phyloP scores from a whole-genome alignment of 805 yeast genomes.

The Candida khao-thaluensis region DNA sequence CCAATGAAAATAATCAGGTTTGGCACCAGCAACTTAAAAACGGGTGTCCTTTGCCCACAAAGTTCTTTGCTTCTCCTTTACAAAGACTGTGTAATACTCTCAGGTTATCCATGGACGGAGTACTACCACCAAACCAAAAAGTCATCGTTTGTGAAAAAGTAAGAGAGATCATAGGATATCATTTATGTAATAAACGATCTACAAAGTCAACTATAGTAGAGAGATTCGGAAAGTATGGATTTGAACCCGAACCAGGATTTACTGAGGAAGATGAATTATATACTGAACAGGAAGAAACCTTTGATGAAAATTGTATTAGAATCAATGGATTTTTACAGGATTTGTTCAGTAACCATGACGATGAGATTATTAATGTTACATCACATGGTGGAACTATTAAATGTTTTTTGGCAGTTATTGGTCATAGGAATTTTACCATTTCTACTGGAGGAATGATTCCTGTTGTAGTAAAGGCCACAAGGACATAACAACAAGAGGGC shows the following conservation, averaged over 20 bases:
- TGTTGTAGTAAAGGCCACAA: slow-evolving; percentile 48
- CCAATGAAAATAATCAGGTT: slow-evolving; percentile 44
- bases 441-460: slow-evolving; percentile 70
- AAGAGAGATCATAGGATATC: slow-evolving; percentile 62
- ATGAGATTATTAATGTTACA: slow-evolving; percentile 39
- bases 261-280: slow-evolving; percentile 50
- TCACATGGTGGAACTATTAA: slow-evolving; percentile 56
- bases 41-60: slow-evolving; percentile 56
- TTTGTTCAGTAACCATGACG: slow-evolving; percentile 19
- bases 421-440: slow-evolving; percentile 55
- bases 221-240: slow-evolving; percentile 31
- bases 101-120: slow-evolving; percentile 40
- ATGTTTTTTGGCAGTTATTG: slow-evolving; percentile 43
- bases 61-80: slow-evolving; percentile 60
- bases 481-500: too few species aligned
- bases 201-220: slow-evolving; percentile 34
- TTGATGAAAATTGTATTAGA: slow-evolving; percentile 50
- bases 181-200: slow-evolving; percentile 61
- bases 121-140: slow-evolving; percentile 23
- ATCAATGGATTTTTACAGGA: slow-evolving; percentile 45
- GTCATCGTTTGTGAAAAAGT: slow-evolving; percentile 40
- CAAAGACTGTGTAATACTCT: slow-evolving; percentile 61
- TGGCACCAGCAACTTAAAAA: slow-evolving; percentile 44
- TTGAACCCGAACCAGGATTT: slow-evolving; percentile 37
- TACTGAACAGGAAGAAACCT: slow-evolving; percentile 43